These are phyloP conservation scores for Fragosphaeria purpurea DNA, from an alignment of 2,329 filamentous ascomycete genomes.

Conservation along the genomic window DNA sequence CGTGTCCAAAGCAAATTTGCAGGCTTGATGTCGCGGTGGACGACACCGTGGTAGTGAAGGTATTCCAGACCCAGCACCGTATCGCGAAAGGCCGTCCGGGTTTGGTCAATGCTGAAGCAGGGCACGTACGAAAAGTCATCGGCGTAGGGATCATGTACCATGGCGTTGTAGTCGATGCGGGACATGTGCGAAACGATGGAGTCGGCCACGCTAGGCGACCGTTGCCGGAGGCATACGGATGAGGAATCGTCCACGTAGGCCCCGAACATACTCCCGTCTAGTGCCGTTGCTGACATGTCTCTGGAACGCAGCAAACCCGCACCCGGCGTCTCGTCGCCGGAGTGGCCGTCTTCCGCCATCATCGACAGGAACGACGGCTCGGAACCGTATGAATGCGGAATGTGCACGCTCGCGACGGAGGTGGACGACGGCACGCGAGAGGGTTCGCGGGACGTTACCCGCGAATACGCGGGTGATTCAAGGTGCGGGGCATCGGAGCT, in stretches of 20 bases:
- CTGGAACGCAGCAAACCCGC: slow-evolving; percentile 43
- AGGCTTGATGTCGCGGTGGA: slow-evolving; percentile 77
- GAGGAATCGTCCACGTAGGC: slow-evolving; percentile 49
- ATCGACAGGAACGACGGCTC: slow-evolving; percentile 20
- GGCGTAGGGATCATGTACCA: slow-evolving; percentile 56
- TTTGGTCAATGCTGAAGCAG: slow-evolving; percentile 77
- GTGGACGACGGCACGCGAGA: slow-evolving; percentile 38
- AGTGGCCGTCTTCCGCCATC: slow-evolving; percentile 15
- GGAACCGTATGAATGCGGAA: slow-evolving; percentile 23
- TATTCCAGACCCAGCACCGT: slow-evolving; percentile 91
- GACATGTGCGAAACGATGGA: slow-evolving; percentile 65
- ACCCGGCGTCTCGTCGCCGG: slow-evolving; percentile 42
- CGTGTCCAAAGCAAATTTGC: slow-evolving; percentile 84
- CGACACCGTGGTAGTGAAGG: slow-evolving; percentile 76
- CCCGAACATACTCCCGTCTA: slow-evolving; percentile 72
- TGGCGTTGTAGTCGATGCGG: slow-evolving; percentile 48
- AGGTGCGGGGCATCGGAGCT: neutral
- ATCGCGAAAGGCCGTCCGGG: slow-evolving; percentile 79
- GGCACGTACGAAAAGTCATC: slow-evolving; percentile 92
- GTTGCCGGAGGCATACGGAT: slow-evolving; percentile 39
- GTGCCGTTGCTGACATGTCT: slow-evolving; percentile 41
- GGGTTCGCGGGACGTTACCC: slow-evolving; percentile 30
- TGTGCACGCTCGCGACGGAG: slow-evolving; percentile 27
- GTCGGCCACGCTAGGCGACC: slow-evolving; percentile 72
- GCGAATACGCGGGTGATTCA: slow-evolving; percentile 23